Percentiles rank a stretch among this genome's conserved stretches.
These are phyloP conservation scores for Aspergillus glaucus DNA, from an alignment of 2,329 filamentous ascomycete species.

Conservation along the genomic window DNA sequence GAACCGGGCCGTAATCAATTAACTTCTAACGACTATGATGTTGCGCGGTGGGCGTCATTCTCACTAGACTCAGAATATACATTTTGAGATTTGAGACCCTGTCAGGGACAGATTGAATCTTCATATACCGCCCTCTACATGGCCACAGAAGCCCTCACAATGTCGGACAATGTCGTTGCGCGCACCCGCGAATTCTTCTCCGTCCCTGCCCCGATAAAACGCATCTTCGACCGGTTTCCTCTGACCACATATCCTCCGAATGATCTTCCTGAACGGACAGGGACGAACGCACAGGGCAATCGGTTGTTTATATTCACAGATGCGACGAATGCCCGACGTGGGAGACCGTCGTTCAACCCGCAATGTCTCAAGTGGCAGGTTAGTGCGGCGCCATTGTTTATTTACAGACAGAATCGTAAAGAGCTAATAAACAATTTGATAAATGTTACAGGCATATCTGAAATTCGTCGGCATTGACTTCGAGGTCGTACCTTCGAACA, in stretches of 20 bases:
- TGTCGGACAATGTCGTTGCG: slow-evolving; percentile 16
- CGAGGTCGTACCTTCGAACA: slow-evolving; percentile 65
- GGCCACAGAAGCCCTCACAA: slow-evolving; percentile 21
- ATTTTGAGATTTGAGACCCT: not conserved
- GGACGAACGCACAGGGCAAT: slow-evolving; percentile 42
- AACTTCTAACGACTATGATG: not conserved
- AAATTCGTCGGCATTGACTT: slow-evolving; percentile 68
- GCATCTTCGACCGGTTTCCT: slow-evolving; percentile 78
- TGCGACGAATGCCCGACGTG: slow-evolving; percentile 53
- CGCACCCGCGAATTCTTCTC: slow-evolving; percentile 30
- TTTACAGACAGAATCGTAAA: not conserved
- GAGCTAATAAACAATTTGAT: not conserved
- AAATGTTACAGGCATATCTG: slow-evolving; percentile 63
- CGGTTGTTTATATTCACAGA: slow-evolving; percentile 73
- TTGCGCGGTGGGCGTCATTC: too few species aligned
- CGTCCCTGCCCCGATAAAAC: slow-evolving; percentile 66
- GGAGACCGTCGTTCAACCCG: slow-evolving; percentile 78
- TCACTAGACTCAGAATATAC: not conserved
- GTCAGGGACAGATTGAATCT: not conserved
- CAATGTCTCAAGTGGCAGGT: slow-evolving; percentile 96
- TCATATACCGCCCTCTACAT: slow-evolving; percentile 8
- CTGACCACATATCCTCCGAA: slow-evolving; percentile 69
- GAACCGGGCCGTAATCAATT: not conserved
- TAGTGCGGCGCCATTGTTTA: slow-evolving; percentile 18
- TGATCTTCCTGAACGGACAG: slow-evolving; percentile 60